Evolutionary conservation across 331 rosid genomes (phyloP), one percentile per base, ranked within the genome.

Genomic region (Rosa hybrid): DNA sequence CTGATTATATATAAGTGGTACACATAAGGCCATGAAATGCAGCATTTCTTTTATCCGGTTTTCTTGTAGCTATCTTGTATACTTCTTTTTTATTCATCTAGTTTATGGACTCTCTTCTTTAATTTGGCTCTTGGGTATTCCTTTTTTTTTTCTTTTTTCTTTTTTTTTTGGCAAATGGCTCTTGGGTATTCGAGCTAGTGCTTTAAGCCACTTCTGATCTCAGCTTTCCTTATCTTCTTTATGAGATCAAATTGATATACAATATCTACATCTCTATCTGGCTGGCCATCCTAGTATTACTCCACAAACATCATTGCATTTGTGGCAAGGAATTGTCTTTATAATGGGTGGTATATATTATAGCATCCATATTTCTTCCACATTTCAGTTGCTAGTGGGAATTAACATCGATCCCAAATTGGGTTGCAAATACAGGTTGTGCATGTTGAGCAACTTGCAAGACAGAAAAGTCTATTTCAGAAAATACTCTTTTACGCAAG

Each of bases 301-400:
- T 82, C 88, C 87, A 80, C 57, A 44, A 10, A 46, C 71, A 75
- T 74, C 75, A 77, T 21, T 79, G 82, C 84, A 76, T 73, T 79
- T 86, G 86, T 77, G 85, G 86, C 84, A 83, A 83, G 41, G 74
- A 82, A 82, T 80, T 86, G 84, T 81, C 84, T 77, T 83, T 77
- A 51, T 77, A 84, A 80, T 87, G 87, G 86, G 87, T 86, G 84
- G 83, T 68, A 39, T 68, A 4, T 68, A 20, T 39, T 71, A 87
- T 85, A 46, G 48, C 69, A 42, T 57, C 53, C 65, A 75, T n/a
- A 39, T n/a, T 70, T 83, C 65, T 64, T 17, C 68, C 42, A 81
- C 57, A 72, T 78, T 77, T 77, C 83, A 60, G 63, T 78, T 83
- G 65, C 71, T 72, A 64, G 50, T 81, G 77, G 73, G 72, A 57